Percentiles rank a stretch among this genome's conserved stretches.
Evolutionary conservation across 805 yeast species (phyloP).

Genomic region (Candida tallmaniae): DNA sequence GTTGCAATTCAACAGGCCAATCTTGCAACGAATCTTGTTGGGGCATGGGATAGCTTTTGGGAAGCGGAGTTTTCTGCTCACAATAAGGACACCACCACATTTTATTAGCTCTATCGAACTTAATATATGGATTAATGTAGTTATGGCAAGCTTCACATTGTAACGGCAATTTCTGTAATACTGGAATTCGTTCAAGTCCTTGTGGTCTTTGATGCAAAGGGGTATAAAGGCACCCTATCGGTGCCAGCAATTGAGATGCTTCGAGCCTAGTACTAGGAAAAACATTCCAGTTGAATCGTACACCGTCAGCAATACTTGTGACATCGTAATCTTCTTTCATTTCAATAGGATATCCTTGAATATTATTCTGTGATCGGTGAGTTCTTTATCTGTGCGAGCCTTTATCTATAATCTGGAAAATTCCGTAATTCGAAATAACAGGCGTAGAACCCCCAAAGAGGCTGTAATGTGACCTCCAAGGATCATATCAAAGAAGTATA

Average conservation of each 20-base stretch:
- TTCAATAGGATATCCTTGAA: no score
- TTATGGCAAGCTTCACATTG: conserved; percentile 24
- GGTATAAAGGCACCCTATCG: conserved; percentile 33
- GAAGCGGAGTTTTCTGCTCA: conserved; percentile 18
- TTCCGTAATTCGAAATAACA: no score
- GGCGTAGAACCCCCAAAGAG: no score
- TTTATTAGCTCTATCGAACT: conserved; percentile 23
- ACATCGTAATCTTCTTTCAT: conserved; percentile 7
- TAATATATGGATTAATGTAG: conserved; percentile 24
- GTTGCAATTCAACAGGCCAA: conserved; percentile 26
- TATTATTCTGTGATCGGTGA: no score
- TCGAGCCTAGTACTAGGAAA: conserved; percentile 38
- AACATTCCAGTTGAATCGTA: conserved; percentile 62
- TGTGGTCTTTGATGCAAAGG: conserved; percentile 16
- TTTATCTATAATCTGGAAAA: no score
- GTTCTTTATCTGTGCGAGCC: no score
- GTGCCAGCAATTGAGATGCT: conserved; percentile 25
- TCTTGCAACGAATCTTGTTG: conserved; percentile 10
- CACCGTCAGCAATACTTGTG: conserved; percentile 5
- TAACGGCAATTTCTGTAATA: conserved; percentile 12
- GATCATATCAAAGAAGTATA: no score
- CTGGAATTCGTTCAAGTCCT: conserved; percentile 3
- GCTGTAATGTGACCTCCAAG: no score
- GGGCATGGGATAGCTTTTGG: conserved; percentile 16
- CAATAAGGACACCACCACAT: conserved; percentile 42